Evolutionary conservation across 2,329 filamentous ascomycete species (phyloP).

Genomic region (Lomentospora prolificans): DNA sequence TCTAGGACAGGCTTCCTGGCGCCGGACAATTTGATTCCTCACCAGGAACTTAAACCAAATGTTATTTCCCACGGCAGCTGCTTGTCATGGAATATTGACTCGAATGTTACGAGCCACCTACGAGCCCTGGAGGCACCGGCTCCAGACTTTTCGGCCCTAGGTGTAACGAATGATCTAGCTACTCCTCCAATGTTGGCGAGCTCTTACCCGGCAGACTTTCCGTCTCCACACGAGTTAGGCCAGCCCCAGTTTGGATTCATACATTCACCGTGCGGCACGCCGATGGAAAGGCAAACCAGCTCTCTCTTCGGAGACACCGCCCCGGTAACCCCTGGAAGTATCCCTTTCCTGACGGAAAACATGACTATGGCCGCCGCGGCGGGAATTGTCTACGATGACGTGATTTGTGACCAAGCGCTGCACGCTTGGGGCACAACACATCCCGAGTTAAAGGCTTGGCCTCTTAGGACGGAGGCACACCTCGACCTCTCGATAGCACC

Average conservation of each 20-base stretch:
- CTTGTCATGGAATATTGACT: conserved; percentile 1
- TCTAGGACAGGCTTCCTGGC: neutral
- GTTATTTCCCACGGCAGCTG: neutral
- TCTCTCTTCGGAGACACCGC: conserved; percentile 23
- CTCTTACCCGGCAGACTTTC: conserved; percentile 34
- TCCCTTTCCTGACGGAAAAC: conserved; percentile 21
- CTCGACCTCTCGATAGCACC: conserved; percentile 12
- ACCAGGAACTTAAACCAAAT: neutral
- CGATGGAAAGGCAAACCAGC: conserved; percentile 16
- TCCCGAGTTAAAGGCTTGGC: conserved; percentile 23
- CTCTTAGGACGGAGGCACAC: conserved; percentile 15
- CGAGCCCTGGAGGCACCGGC: neutral
- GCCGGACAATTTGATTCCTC: conserved; percentile 13
- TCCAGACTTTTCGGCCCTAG: neutral
- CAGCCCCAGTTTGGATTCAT: conserved; percentile 22
- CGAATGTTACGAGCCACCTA: neutral
- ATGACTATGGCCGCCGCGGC: conserved; percentile 22
- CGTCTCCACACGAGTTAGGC: conserved; percentile 27
- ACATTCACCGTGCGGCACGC: conserved; percentile 17
- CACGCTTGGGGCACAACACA: conserved; percentile 27
- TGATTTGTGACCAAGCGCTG: conserved; percentile 21
- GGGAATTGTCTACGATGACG: conserved; percentile 25
- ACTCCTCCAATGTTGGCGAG: conserved; percentile 44
- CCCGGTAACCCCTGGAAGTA: conserved; percentile 20
- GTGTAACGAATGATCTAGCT: conserved; percentile 32